phyloP scores from a whole-genome alignment of 805 yeast genomes.

The Yarrowia sp. region DNA sequence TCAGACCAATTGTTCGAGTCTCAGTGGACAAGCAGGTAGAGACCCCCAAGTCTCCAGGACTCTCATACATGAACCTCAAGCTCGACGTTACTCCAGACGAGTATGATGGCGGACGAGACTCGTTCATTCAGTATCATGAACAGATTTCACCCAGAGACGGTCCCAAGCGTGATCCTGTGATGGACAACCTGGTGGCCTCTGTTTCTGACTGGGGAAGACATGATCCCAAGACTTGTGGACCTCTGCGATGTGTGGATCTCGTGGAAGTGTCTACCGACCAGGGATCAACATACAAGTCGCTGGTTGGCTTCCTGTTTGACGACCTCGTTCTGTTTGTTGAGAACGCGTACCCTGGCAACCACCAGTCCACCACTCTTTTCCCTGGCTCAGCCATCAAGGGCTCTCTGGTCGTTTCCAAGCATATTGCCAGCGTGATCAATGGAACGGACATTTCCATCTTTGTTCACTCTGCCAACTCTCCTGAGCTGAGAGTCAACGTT shows the following conservation, averaged over 20 bases:
- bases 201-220: constrained; percentile 14
- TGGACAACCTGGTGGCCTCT: constrained; percentile 12
- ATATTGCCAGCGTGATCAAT: constrained; percentile 3
- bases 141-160: background rate
- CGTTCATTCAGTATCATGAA: constrained; percentile 17
- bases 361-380: constrained; percentile 14
- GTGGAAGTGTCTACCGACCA: constrained; percentile 22
- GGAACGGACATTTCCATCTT: constrained; percentile 9
- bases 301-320: constrained; percentile 26
- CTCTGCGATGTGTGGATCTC: constrained; percentile 8
- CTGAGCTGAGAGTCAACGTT: constrained; percentile 7
- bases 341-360: constrained; percentile 13
- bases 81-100: constrained; percentile 14
- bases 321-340: constrained; percentile 27
- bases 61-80: constrained; percentile 12
- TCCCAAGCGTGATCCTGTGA: background rate
- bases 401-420: constrained; percentile 20
- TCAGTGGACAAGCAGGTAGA: background rate
- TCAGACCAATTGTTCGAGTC: background rate
- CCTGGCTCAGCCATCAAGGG: constrained; percentile 32
- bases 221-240: constrained; percentile 17
- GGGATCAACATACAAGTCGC: constrained; percentile 5
- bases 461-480: constrained; percentile 13
- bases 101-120: constrained; percentile 26
- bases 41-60: background rate